A percentile compares a stretch with the other conserved stretches of the same genome.
These are phyloP conservation scores for Endoconidiophora laricicola DNA, from an alignment of 2,329 filamentous ascomycete species.

Conservation along the genomic window DNA sequence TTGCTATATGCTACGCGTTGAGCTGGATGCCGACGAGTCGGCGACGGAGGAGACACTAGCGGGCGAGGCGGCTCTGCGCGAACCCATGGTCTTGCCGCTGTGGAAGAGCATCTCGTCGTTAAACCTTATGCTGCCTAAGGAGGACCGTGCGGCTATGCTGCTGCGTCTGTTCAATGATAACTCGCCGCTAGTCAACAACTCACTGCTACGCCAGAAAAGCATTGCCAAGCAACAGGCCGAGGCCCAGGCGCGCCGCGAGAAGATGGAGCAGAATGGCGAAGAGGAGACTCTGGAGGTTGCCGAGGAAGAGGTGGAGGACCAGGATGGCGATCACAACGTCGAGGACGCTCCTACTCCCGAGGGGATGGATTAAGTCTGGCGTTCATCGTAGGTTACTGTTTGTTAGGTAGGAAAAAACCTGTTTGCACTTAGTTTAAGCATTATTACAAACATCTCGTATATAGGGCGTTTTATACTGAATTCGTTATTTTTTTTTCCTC, in stretches of 20 bases:
- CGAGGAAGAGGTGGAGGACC: conserved; percentile 15
- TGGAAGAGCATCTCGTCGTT: conserved; percentile 87
- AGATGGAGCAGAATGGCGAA: conserved; percentile 15
- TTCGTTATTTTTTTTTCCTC: conserved; percentile 1
- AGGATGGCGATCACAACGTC: conserved; percentile 19
- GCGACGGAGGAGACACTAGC: conserved; percentile 8
- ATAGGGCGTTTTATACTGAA: conserved; percentile 4
- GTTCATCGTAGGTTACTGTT: neutral
- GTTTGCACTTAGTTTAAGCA: neutral
- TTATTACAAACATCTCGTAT: neutral
- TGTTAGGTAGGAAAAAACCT: neutral
- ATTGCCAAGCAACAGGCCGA: conserved; percentile 20
- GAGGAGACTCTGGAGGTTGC: conserved; percentile 10
- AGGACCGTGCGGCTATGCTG: conserved; percentile 84
- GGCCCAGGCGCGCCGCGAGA: conserved; percentile 16
- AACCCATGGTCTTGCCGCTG: conserved; percentile 75
- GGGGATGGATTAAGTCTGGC: conserved; percentile 11
- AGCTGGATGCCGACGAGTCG: conserved; percentile 47
- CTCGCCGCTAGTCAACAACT: conserved; percentile 61
- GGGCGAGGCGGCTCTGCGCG: conserved; percentile 34
- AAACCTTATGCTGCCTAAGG: conserved; percentile 96
- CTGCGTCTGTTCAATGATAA: conserved; percentile 82
- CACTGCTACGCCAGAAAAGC: conserved; percentile 32
- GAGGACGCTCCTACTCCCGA: conserved; percentile 25
- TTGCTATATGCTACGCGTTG: conserved; percentile 76